Conservation (phyloP, 208 protist species). For the Crithidia acanthocephali region DNA sequence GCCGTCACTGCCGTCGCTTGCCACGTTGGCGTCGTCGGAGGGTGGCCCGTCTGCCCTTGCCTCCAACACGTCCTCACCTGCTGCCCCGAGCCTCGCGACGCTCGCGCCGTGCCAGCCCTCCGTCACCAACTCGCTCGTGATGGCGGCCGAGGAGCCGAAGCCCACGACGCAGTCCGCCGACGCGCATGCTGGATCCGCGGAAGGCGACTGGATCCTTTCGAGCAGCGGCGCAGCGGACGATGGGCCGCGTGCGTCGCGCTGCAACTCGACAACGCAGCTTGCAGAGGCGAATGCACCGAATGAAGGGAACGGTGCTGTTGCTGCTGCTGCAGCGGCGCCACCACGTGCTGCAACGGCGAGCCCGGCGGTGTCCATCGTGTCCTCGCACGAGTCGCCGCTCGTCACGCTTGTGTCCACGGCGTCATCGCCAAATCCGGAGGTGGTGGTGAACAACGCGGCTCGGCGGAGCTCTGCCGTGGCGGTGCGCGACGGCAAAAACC, state of each 20-base stretch:
- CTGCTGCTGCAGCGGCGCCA: background rate
- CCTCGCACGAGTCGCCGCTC: background rate
- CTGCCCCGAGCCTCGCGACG: slow-evolving; percentile 18
- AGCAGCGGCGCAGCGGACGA: background rate
- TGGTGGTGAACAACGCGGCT: background rate
- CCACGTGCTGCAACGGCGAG: background rate
- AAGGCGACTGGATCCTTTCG: background rate
- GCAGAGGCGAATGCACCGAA: background rate
- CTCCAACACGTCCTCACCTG: slow-evolving; percentile 11
- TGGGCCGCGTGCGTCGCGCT: background rate
- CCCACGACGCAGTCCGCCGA: background rate
- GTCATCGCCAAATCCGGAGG: background rate
- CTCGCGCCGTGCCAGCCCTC: slow-evolving; percentile 9
- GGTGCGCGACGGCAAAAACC: background rate
- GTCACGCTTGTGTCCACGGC: background rate
- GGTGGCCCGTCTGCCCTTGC: background rate
- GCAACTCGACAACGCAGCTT: background rate
- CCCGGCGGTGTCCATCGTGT: background rate
- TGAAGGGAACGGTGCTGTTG: background rate
- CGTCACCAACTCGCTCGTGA: background rate
- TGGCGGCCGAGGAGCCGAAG: background rate
- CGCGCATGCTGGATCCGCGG: background rate
- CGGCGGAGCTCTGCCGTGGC: background rate
- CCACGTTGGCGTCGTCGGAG: background rate
- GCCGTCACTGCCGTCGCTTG: background rate